Base-by-base conservation (phyloP, 106 monocot genomes). In the Platanthera zijinensis region DNA sequence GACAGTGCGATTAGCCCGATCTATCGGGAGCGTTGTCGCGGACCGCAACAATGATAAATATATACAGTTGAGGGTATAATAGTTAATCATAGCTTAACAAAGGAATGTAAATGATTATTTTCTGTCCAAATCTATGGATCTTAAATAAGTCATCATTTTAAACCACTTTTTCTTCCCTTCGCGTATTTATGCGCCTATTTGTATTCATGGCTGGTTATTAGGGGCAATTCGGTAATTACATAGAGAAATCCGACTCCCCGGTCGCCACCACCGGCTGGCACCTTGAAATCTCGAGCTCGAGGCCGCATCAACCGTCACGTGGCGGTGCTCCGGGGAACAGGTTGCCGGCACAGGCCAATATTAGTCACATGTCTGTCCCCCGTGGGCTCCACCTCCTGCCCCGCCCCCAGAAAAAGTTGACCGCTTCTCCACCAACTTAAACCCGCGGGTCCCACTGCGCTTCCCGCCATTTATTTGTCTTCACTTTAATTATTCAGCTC, bases 361-460 rank as follows among this genome's bases (percentile, higher is more conserved):
- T 70, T 48, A 10, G 15, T 70, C 70, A 70, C 70, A 48, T 70
- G 70, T 48, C 48, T 70, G 48, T 48, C 70, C 70, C 70, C 48
- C 12, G 46, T 46, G 70, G 70, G 70, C 17, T 5, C 70, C 46
- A 46, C n/a, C 45, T 15, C 7, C 17, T 48, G 45, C 48, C 48
- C n/a, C 48, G 6, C 6, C 47, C 18, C 70, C n/a, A 0, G 14
- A 70, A 46, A 70, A 70, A 70, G 70, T 48, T 70, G 70, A 70
- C 70, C 4, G 48, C 48, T 48, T 70, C 70, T 70, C 48, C 70
- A 46, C 48, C 45, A 70, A 70, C 48, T 47, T 17, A 15, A 15
- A 47, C 11, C 17, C 14, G 47, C 18, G 70, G 70, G 48, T 17
- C 45, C 70, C 48, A 48, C 48, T 48, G 1, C 17, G 14, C 48